Base-by-base conservation (phyloP, 768 basidiomycete genomes). In the Lyophyllum decastes region DNA sequence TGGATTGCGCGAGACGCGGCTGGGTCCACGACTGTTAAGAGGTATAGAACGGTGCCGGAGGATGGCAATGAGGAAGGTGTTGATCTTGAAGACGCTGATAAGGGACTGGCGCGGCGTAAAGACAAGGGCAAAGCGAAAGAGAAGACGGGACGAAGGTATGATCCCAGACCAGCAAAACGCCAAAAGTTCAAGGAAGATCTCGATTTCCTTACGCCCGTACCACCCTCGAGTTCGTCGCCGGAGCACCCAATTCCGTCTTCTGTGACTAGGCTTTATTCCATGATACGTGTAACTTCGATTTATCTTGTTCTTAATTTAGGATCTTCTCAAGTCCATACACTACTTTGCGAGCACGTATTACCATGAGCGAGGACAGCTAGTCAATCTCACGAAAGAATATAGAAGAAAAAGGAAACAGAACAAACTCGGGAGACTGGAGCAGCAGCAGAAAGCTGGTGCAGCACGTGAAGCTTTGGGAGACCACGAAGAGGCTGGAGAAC, bases 1-100 rank as follows among this genome's bases (percentile, higher is more conserved):
- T 88, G 86, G 84, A 79, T 88, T 21, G 88, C 89, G 10, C 73
- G 67, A 33, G 87, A 90, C 64, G 88, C 88, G 2, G 87, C 81
- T 17, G 88, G 89, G 1, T 67, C 70, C 30, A 70, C 66, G 7
- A 75, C 64, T 2, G 75, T 83, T 64, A 74, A 71, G 63, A 72
- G 64, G 63, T 75, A 74, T 55, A 45, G 55, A 26, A 66, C 16
- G 21, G 61, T 64, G 33, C 64, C 68, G 52, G 22, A 68, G 47
- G 61, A 66, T 51, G 45, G 59, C 34, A 58, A 55, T 17, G 53
- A 55, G 17, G 49, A 62, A 55, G 54, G 63, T 30, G 54, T 59
- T 17, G 54, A 45, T 26, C 49, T 33, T 17, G 54, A 33, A 22
- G 58, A 64, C 26, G 52, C 34, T 3, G 44, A 46, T 3, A 3